A percentile compares a stretch with the other conserved stretches of the same genome.
These are phyloP conservation scores for Cephalotrichum gorgonifer DNA, from an alignment of 2,329 filamentous ascomycete genomes.

Conservation along the genomic window DNA sequence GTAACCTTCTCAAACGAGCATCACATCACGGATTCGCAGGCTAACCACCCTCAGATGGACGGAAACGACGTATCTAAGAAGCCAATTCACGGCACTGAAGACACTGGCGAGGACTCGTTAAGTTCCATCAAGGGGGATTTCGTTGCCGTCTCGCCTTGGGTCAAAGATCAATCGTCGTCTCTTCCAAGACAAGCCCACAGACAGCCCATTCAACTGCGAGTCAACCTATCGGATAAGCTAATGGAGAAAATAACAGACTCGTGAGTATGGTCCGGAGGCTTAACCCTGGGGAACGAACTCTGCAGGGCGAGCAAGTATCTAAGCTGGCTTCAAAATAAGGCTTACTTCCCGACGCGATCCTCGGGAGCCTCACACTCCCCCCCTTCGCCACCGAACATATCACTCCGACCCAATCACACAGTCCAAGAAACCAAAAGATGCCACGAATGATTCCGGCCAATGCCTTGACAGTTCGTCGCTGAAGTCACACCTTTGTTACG, in stretches of 20 bases:
- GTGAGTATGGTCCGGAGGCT: conserved; percentile 19
- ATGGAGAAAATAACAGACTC: conserved; percentile 36
- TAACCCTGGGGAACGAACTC: too few relatives aligned
- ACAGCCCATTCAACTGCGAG: conserved; percentile 32
- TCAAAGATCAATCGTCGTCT: conserved; percentile 23
- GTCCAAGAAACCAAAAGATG: neutral
- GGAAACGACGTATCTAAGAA: neutral
- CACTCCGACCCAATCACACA: neutral
- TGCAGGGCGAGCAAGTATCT: too few relatives aligned
- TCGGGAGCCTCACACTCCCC: neutral
- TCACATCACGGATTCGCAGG: neutral
- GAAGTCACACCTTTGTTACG: neutral
- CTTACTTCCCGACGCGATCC: neutral
- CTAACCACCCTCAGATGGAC: neutral
- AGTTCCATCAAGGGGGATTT: conserved; percentile 25
- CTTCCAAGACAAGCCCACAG: conserved; percentile 21
- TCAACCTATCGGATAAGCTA: conserved; percentile 37
- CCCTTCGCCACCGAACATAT: neutral
- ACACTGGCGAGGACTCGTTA: conserved; percentile 6
- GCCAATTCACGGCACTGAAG: neutral
- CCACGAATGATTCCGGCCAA: neutral
- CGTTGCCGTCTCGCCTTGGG: conserved; percentile 20
- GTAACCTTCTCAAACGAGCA: too few relatives aligned
- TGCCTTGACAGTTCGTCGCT: neutral
- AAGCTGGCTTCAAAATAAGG: neutral